These are phyloP conservation scores for Evansstolkia leycettana DNA, from an alignment of 495 filamentous ascomycete species.

Conservation along the genomic window DNA sequence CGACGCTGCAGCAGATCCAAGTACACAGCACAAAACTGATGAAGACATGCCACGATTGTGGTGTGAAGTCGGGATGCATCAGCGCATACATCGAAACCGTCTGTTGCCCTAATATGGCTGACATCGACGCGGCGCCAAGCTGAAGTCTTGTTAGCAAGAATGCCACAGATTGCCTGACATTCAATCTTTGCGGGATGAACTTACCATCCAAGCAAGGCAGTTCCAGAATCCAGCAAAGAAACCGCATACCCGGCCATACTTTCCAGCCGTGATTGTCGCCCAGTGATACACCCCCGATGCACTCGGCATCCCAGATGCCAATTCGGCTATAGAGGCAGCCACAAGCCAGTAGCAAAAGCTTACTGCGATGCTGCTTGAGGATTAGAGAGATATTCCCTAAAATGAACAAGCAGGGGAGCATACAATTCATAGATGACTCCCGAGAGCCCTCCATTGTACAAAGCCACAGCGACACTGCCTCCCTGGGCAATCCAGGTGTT, in stretches of 20 bases:
- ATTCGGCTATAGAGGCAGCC: slow-evolving; percentile 51
- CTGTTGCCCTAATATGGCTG: slow-evolving; percentile 56
- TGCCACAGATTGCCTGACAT: too few species aligned
- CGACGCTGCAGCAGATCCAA: slow-evolving; percentile 50
- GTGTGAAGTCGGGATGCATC: slow-evolving; percentile 50
- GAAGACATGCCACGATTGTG: slow-evolving; percentile 64
- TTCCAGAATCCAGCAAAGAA: slow-evolving; percentile 78
- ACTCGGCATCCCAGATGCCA: slow-evolving; percentile 72
- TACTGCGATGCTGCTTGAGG: slow-evolving; percentile 25
- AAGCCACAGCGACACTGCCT: slow-evolving; percentile 31
- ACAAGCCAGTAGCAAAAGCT: slow-evolving; percentile 40
- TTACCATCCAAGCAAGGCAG: slow-evolving; percentile 66
- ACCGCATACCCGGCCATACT: slow-evolving; percentile 54
- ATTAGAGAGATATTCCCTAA: neutral
- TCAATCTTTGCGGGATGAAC: too few species aligned
- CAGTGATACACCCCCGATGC: slow-evolving; percentile 59
- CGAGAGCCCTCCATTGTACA: slow-evolving; percentile 38
- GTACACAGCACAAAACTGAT: slow-evolving; percentile 53
- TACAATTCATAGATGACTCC: slow-evolving; percentile 44
- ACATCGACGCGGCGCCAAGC: slow-evolving; percentile 52
- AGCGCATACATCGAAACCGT: slow-evolving; percentile 57
- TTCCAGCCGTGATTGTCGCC: slow-evolving; percentile 64
- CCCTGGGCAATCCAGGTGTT: slow-evolving; percentile 51
- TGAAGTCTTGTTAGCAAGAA: too few species aligned
- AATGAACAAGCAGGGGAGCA: neutral